Conservation (phyloP, 108 stramenopile species). For the Nannochloropsis oceanica region DNA sequence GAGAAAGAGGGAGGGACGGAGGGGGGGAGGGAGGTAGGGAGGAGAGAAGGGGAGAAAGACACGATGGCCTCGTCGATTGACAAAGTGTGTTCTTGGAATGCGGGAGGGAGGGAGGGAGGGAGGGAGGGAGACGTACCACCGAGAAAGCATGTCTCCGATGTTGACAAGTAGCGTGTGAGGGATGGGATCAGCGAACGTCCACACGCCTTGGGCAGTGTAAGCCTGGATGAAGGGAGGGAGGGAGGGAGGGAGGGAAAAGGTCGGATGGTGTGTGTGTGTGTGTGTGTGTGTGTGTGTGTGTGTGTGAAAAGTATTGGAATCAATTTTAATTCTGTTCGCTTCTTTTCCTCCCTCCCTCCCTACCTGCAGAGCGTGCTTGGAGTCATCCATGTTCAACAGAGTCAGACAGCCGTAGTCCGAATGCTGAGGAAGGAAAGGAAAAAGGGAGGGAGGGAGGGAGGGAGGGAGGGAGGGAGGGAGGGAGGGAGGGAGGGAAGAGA, state of each 20-base stretch:
- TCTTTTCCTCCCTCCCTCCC: neutral
- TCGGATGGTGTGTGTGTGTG: too few relatives aligned
- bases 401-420: neutral
- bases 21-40: neutral
- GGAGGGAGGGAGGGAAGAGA: too few relatives aligned
- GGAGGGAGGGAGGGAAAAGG: too few relatives aligned
- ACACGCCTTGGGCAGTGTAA: neutral
- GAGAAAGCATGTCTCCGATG: neutral
- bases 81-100: too few relatives aligned
- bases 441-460: too few relatives aligned
- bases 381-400: neutral
- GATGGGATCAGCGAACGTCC: neutral
- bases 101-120: neutral
- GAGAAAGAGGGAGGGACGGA: neutral
- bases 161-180: neutral
- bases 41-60: neutral
- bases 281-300: too few relatives aligned
- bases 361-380: neutral
- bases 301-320: too few relatives aligned
- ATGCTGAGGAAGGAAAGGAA: too few relatives aligned
- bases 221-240: neutral
- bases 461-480: too few relatives aligned
- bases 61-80: too few relatives aligned
- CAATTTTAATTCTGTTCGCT: too few relatives aligned
- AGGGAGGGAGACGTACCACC: neutral